Conservation (phyloP, 345 rosid species). For the Sonneratia alba region DNA sequence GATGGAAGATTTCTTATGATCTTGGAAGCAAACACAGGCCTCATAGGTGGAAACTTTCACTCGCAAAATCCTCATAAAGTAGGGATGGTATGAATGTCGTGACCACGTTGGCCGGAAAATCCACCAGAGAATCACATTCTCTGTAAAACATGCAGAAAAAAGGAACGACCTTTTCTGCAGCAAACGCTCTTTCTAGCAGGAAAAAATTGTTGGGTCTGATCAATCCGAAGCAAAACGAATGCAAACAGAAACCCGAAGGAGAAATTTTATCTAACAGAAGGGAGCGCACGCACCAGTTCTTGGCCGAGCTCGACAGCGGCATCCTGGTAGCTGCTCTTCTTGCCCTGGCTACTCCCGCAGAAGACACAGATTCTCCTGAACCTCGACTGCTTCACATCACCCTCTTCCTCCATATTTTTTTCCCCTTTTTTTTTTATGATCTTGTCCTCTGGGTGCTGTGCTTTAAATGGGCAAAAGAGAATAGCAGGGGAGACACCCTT, state of each 20-base stretch:
- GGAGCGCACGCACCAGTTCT: slow-evolving; percentile 45
- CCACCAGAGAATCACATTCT: too few species aligned
- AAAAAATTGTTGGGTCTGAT: neutral
- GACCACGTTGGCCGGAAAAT: too few species aligned
- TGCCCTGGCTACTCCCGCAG: slow-evolving; percentile 83
- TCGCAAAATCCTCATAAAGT: too few species aligned
- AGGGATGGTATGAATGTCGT: too few species aligned
- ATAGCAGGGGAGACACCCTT: neutral
- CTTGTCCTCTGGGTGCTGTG: neutral
- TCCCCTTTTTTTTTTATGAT: neutral
- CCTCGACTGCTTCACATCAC: slow-evolving; percentile 28
- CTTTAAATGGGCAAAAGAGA: neutral
- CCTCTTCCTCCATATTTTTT: slow-evolving; percentile 7
- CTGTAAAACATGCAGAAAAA: neutral
- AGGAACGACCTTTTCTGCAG: neutral
- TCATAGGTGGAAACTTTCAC: too few species aligned
- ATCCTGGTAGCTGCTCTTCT: slow-evolving; percentile 77
- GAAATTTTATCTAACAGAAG: too few species aligned
- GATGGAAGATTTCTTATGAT: too few species aligned
- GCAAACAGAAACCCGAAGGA: neutral
- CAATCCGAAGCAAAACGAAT: neutral
- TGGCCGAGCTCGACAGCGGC: slow-evolving; percentile 80
- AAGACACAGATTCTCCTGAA: slow-evolving; percentile 76
- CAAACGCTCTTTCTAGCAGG: neutral
- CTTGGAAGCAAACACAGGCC: neutral